These are phyloP conservation scores for Halophytophthora polymorphica DNA, from an alignment of 352 stramenopile genomes.

Conservation along the genomic window DNA sequence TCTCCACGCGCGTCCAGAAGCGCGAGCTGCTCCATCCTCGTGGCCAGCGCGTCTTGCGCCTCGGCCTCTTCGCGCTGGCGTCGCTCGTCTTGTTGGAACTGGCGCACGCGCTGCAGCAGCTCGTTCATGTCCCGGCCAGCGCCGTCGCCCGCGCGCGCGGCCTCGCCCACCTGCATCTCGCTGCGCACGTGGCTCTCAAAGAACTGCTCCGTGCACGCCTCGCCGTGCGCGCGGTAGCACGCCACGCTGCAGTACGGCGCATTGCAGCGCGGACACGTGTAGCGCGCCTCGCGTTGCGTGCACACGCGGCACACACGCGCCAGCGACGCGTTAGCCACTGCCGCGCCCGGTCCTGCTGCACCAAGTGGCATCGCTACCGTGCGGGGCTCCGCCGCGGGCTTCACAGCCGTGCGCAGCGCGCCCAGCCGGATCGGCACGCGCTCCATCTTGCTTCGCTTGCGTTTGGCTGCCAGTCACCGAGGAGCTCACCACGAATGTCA, in stretches of 20 bases:
- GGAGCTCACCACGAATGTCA: no score
- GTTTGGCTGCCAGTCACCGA: conserved; percentile 5
- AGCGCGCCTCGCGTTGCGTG: conserved; percentile 48
- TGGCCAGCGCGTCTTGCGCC: conserved; percentile 28
- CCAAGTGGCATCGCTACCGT: background rate
- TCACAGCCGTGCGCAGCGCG: conserved; percentile 40
- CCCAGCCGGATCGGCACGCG: conserved; percentile 68
- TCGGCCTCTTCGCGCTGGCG: conserved; percentile 8
- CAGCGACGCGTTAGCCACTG: conserved; percentile 25
- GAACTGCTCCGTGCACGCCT: conserved; percentile 75
- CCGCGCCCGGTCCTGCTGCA: conserved; percentile 1
- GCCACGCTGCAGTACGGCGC: conserved; percentile 71
- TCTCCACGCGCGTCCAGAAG: conserved; percentile 38
- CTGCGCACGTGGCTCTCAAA: conserved; percentile 64
- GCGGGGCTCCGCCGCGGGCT: conserved; percentile 11
- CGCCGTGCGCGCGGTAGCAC: conserved; percentile 74
- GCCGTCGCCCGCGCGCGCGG: conserved; percentile 18
- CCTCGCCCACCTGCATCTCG: conserved; percentile 45
- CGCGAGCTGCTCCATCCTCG: conserved; percentile 47
- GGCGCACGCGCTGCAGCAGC: conserved; percentile 47
- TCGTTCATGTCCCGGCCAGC: conserved; percentile 29
- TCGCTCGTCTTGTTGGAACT: conserved; percentile 52
- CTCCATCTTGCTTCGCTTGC: conserved; percentile 28
- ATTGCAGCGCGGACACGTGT: conserved; percentile 85
- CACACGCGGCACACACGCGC: conserved; percentile 71